Evolutionary conservation across 2,329 filamentous ascomycete species (phyloP).

Genomic region (Pseudogymnoascus sp.): DNA sequence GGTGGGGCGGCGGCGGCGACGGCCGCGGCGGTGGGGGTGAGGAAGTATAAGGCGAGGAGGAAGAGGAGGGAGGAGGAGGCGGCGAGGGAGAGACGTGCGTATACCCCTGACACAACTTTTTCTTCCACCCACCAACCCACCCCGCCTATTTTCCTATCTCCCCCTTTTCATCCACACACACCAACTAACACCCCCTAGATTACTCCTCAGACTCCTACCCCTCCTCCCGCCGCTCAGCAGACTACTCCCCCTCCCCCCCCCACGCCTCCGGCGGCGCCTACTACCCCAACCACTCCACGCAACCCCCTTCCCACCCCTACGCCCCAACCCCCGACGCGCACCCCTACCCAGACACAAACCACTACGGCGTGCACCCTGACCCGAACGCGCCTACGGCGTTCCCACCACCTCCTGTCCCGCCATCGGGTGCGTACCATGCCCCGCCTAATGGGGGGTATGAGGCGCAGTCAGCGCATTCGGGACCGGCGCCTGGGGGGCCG

Average conservation of each 20-base stretch:
- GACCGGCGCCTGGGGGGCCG: background rate
- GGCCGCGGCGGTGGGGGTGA: slow-evolving; percentile 55
- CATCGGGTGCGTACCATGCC: background rate
- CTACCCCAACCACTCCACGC: slow-evolving; percentile 13
- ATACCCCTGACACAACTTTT: background rate
- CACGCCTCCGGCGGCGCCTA: slow-evolving; percentile 28
- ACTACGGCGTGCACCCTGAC: background rate
- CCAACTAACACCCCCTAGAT: background rate
- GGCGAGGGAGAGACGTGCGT: slow-evolving; percentile 10
- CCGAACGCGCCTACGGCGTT: background rate
- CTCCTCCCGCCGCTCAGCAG: background rate
- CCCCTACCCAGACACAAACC: background rate
- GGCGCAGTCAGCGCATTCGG: background rate
- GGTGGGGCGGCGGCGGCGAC: slow-evolving; percentile 47
- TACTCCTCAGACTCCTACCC: background rate
- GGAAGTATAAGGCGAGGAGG: slow-evolving; percentile 47
- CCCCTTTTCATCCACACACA: background rate
- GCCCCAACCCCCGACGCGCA: background rate
- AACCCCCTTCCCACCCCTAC: background rate
- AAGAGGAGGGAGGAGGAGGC: slow-evolving; percentile 31
- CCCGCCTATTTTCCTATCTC: background rate
- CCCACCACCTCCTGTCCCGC: background rate
- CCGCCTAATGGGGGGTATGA: background rate
- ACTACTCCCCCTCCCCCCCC: slow-evolving; percentile 28
- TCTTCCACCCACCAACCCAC: background rate